A percentile compares a stretch with the other conserved stretches of the same genome.
phyloP scores from a whole-genome alignment of 2,329 filamentous ascomycete species.

The Fusarium pseudograminearum region DNA sequence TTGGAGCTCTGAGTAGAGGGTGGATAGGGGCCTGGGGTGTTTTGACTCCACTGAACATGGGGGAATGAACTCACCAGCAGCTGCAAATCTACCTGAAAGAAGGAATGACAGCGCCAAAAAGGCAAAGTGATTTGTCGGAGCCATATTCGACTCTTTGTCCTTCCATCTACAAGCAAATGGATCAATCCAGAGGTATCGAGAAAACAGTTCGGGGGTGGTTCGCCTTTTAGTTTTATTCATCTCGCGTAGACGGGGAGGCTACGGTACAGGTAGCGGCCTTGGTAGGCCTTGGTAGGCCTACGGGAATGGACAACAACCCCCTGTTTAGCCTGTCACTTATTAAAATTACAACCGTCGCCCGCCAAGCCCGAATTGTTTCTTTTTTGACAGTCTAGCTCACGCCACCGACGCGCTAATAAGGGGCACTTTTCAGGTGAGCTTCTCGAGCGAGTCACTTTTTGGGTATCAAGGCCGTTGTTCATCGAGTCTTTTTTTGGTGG shows the following conservation, averaged over 20 bases:
- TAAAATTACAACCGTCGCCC: constrained; percentile 29
- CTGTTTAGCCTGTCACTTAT: constrained; percentile 15
- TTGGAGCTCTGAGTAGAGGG: neutral
- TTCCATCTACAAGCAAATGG: constrained; percentile 35
- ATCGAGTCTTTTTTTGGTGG: neutral
- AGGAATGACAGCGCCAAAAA: constrained; percentile 44
- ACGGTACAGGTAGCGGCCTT: too few species aligned
- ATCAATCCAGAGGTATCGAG: constrained; percentile 18
- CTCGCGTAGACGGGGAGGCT: constrained; percentile 23
- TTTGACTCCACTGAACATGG: neutral
- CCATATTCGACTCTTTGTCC: constrained; percentile 41
- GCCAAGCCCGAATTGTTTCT: constrained; percentile 33
- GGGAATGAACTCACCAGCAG: constrained; percentile 39
- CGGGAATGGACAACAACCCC: constrained; percentile 10
- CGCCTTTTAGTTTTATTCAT: constrained; percentile 45
- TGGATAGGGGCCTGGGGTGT: neutral
- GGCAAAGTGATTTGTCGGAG: constrained; percentile 43
- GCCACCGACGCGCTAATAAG: constrained; percentile 41
- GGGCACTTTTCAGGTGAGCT: constrained; percentile 24
- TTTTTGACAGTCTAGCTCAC: constrained; percentile 37
- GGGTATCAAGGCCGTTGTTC: constrained; percentile 22
- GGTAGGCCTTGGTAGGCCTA: neutral
- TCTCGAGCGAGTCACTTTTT: constrained; percentile 9
- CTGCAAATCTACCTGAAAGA: constrained; percentile 36
- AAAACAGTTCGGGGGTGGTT: neutral